phyloP scores from a whole-genome alignment of 352 stramenopile species.

The Phytopythium kandeliae region DNA sequence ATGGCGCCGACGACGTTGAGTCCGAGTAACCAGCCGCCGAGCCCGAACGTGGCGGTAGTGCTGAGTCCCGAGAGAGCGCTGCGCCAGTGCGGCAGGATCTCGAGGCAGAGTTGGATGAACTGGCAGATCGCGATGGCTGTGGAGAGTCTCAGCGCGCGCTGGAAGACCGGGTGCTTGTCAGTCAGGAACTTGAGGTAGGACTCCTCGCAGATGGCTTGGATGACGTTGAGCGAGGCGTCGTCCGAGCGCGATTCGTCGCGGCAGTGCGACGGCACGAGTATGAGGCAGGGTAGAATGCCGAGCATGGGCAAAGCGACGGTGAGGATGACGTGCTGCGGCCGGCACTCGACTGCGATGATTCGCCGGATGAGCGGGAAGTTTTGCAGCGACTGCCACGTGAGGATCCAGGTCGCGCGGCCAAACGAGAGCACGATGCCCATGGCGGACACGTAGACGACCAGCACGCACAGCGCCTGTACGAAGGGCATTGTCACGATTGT shows the following conservation, averaged over 20 bases:
- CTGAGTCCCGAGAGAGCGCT: slow-evolving; percentile 48
- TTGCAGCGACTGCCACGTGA: slow-evolving; percentile 83
- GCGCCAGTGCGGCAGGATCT: slow-evolving; percentile 75
- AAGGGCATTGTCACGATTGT: slow-evolving; percentile 82
- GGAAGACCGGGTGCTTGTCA: slow-evolving; percentile 77
- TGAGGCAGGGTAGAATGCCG: slow-evolving; percentile 66
- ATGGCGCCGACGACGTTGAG: slow-evolving; percentile 60
- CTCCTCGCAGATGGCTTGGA: slow-evolving; percentile 66
- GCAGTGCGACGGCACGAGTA: slow-evolving; percentile 64
- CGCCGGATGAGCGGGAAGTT: slow-evolving; percentile 86
- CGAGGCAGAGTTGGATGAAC: slow-evolving; percentile 81
- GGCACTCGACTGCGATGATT: slow-evolving; percentile 73
- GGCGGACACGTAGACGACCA: slow-evolving; percentile 77
- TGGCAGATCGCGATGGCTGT: slow-evolving; percentile 80
- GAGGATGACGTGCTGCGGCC: slow-evolving; percentile 73
- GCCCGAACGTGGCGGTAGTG: slow-evolving; percentile 40
- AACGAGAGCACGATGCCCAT: slow-evolving; percentile 85
- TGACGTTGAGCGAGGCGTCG: slow-evolving; percentile 22
- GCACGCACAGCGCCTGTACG: slow-evolving; percentile 62
- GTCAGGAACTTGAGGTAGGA: slow-evolving; percentile 84
- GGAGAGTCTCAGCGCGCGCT: slow-evolving; percentile 70
- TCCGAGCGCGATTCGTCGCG: slow-evolving; percentile 14
- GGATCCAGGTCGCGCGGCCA: slow-evolving; percentile 80
- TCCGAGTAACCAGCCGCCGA: slow-evolving; percentile 48
- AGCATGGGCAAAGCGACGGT: slow-evolving; percentile 71